These are phyloP conservation scores for Hypoxylon sp. DNA, from an alignment of 2,329 filamentous ascomycete genomes.

Conservation along the genomic window DNA sequence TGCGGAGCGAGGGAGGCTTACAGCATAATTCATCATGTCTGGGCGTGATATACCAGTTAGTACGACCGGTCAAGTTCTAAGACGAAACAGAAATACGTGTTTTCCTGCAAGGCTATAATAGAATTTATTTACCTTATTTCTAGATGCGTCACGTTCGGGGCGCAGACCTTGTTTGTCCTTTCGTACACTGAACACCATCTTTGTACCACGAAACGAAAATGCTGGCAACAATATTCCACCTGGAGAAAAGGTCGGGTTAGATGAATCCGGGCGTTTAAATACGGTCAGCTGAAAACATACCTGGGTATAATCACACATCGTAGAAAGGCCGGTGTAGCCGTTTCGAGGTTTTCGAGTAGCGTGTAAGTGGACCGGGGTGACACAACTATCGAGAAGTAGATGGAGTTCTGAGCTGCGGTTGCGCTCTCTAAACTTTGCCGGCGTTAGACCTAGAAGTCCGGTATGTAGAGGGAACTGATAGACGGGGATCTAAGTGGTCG, in stretches of 20 bases:
- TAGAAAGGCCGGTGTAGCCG: constrained; percentile 15
- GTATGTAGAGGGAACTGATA: neutral
- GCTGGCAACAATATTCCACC: constrained; percentile 55
- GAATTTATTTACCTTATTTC: constrained; percentile 53
- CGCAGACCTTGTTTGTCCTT: constrained; percentile 53
- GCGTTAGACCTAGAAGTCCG: constrained; percentile 34
- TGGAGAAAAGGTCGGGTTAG: constrained; percentile 33
- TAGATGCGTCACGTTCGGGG: constrained; percentile 53
- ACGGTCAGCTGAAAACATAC: constrained; percentile 40
- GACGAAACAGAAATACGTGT: constrained; percentile 15
- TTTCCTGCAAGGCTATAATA: constrained; percentile 33
- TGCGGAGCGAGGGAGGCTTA: constrained; percentile 43
- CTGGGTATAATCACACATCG: constrained; percentile 56
- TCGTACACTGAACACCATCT: constrained; percentile 55
- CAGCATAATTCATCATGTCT: constrained; percentile 54
- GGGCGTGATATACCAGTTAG: constrained; percentile 22
- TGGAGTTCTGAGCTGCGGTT: neutral
- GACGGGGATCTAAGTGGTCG: neutral
- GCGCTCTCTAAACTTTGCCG: constrained; percentile 18
- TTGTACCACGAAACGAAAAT: constrained; percentile 54
- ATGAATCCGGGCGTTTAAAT: neutral
- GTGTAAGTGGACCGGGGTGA: constrained; percentile 15
- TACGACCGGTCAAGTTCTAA: constrained; percentile 10
- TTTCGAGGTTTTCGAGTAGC: constrained; percentile 6
- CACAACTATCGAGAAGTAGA: neutral